phyloP scores from a whole-genome alignment of 495 filamentous ascomycete species.

The Podospora conica region DNA sequence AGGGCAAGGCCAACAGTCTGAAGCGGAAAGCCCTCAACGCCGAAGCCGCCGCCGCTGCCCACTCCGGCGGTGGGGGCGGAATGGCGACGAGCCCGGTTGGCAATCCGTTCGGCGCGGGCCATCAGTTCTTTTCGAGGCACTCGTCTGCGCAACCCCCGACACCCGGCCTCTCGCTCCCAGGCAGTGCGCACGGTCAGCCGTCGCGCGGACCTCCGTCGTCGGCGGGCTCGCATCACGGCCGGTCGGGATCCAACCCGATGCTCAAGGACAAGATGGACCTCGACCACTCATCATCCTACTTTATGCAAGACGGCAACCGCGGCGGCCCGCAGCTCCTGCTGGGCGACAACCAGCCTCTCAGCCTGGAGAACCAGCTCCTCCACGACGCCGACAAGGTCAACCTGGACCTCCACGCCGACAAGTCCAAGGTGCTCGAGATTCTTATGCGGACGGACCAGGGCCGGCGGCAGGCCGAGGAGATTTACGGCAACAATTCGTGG shows the following conservation, averaged over 20 bases:
- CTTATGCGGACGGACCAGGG: slow-evolving; percentile 34
- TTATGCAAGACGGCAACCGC: slow-evolving; percentile 28
- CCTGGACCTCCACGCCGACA: slow-evolving; percentile 26
- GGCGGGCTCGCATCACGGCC: slow-evolving; percentile 28
- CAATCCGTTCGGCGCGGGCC: slow-evolving; percentile 25
- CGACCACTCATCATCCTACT: slow-evolving; percentile 27
- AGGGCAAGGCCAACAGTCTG: slow-evolving; percentile 64
- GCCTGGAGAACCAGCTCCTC: slow-evolving; percentile 38
- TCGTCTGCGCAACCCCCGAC: slow-evolving; percentile 36
- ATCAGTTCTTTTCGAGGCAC: slow-evolving; percentile 33
- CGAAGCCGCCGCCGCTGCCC: slow-evolving; percentile 33
- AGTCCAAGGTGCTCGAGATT: slow-evolving; percentile 34
- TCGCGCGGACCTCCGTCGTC: slow-evolving; percentile 19
- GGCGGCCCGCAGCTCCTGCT: slow-evolving; percentile 31
- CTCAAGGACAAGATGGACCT: slow-evolving; percentile 30
- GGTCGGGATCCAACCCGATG: slow-evolving; percentile 11
- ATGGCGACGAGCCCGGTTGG: slow-evolving; percentile 31
- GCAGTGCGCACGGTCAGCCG: slow-evolving; percentile 29
- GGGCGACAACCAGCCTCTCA: slow-evolving; percentile 26
- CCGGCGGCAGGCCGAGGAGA: slow-evolving; percentile 34
- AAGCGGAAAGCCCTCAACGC: slow-evolving; percentile 50
- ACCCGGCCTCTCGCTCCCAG: slow-evolving; percentile 29
- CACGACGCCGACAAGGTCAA: slow-evolving; percentile 28
- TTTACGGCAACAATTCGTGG: slow-evolving; percentile 36
- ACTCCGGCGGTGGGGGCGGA: slow-evolving; percentile 12